Base-by-base conservation (phyloP, 2,329 filamentous ascomycete genomes). In the Ceratocystiopsis brevicomis region DNA sequence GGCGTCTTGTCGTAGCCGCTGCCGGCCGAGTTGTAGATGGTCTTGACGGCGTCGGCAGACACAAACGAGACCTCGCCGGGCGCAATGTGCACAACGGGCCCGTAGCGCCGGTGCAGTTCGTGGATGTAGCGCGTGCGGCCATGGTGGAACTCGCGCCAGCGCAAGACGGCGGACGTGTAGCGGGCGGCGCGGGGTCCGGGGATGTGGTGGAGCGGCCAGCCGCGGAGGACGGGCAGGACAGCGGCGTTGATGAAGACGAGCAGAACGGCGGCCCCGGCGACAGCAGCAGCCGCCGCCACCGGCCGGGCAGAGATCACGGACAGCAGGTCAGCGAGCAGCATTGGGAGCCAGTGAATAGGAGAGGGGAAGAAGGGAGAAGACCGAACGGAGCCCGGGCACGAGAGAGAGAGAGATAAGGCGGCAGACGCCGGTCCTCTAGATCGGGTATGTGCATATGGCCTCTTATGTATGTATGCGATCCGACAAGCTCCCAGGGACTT, bases 1-100 rank as follows among this genome's bases (percentile, higher is more conserved):
- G 72, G 68, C 0, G 72, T 76, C 59, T 78, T 78, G 53, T 78
- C 71, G 53, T 72, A 78, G 19, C 73, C 74, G 52, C 71, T 76
- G 4, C 73, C 73, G 0, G 68, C 67, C 0, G 69, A 69, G 49
- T 67, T 66, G 55, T 79, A 80, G 39, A 78, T 78, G 57, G 76
- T 70, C 53, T 72, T 77, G 42, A 77, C 57, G 0, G 69, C 74
- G 10, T 64, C 60, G 10, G 62, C 56, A 2, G 70, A 73, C 0
- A 69, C 66, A 47, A 78, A 77, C 0, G 70, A 69, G 4, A 74
- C 67, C 56, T 79, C 73, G 47, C 66, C 65, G 0, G 73, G 73
- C 0, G 64, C 66, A 30, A 78, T 53, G 5, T 74, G 66, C 16
- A 79, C 70, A 0, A 69, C 66, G 0, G 69, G 66, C 0, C 74